A percentile compares a stretch with the other conserved stretches of the same genome.
These are phyloP conservation scores for Arxiozyma slooffiae DNA, from an alignment of 1,139 yeast genomes.

Conservation along the genomic window DNA sequence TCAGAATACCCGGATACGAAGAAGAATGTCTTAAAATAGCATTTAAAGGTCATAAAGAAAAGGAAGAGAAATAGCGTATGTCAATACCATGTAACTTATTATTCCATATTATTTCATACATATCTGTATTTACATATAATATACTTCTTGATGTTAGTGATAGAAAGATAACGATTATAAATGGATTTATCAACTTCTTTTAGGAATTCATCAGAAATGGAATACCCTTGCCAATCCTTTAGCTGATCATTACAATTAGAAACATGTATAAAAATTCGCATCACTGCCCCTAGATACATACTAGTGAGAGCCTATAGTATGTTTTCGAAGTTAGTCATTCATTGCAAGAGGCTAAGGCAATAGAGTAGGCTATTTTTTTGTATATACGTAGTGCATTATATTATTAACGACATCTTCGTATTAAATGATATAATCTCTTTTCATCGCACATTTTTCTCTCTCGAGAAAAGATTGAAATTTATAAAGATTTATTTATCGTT, in stretches of 20 bases:
- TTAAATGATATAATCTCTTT: background rate
- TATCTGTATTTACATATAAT: background rate
- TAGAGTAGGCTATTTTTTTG: too few relatives aligned
- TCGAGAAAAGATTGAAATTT: background rate
- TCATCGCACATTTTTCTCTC: background rate
- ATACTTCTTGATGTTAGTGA: background rate
- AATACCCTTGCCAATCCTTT: too few relatives aligned
- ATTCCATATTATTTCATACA: background rate
- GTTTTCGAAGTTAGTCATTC: too few relatives aligned
- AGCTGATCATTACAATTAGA: too few relatives aligned
- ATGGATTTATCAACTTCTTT: too few relatives aligned
- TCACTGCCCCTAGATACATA: too few relatives aligned
- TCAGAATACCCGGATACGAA: conserved; percentile 78
- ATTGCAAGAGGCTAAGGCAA: background rate
- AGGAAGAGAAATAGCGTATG: background rate
- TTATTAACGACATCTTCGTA: background rate
- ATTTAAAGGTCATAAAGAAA: conserved; percentile 51
- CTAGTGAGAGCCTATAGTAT: too few relatives aligned
- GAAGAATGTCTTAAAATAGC: conserved; percentile 67
- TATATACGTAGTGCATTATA: background rate
- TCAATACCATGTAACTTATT: background rate
- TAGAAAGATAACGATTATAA: background rate
- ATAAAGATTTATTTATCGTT: background rate
- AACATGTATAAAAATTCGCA: too few relatives aligned
- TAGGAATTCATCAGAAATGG: background rate